A percentile compares a stretch with the other conserved stretches of the same genome.
Evolutionary conservation across 257 asterid genomes (phyloP).

Genomic region (Jaltomata sinuosa): DNA sequence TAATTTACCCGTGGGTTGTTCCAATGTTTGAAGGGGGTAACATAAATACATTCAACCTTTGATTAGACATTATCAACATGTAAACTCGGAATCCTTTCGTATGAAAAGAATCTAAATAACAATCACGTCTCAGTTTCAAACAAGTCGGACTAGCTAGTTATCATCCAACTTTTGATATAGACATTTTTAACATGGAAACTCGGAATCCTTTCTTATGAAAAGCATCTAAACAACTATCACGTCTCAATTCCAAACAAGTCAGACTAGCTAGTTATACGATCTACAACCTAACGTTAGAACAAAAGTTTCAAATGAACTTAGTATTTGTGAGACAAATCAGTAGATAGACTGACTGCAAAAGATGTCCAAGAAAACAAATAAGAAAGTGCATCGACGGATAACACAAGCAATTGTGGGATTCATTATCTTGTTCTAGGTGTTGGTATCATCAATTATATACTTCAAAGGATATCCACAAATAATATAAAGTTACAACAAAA

Average conservation of each 20-base stretch:
- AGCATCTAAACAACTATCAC: background rate
- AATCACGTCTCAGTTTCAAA: background rate
- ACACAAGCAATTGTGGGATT: background rate
- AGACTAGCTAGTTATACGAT: constrained; percentile 1
- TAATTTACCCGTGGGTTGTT: no score
- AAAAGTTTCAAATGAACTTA: constrained; percentile 5
- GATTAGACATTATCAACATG: constrained; percentile 43
- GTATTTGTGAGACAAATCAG: background rate
- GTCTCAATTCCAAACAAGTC: background rate
- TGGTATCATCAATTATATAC: background rate
- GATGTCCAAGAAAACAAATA: background rate
- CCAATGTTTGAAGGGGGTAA: no score
- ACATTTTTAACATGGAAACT: constrained; percentile 46
- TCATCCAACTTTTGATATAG: no score
- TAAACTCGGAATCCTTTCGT: constrained; percentile 47
- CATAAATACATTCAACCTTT: background rate
- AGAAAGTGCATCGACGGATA: background rate
- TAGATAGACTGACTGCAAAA: background rate
- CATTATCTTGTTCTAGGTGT: background rate
- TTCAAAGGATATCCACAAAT: background rate
- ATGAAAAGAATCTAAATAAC: constrained; percentile 6
- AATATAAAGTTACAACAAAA: background rate
- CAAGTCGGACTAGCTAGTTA: background rate
- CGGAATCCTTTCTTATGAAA: constrained; percentile 42
- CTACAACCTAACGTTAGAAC: constrained; percentile 47